Evolutionary conservation across 2,329 filamentous ascomycete genomes (phyloP), one percentile per base, ranked within the genome.

Genomic region (Pseudopithomyces maydicus): DNA sequence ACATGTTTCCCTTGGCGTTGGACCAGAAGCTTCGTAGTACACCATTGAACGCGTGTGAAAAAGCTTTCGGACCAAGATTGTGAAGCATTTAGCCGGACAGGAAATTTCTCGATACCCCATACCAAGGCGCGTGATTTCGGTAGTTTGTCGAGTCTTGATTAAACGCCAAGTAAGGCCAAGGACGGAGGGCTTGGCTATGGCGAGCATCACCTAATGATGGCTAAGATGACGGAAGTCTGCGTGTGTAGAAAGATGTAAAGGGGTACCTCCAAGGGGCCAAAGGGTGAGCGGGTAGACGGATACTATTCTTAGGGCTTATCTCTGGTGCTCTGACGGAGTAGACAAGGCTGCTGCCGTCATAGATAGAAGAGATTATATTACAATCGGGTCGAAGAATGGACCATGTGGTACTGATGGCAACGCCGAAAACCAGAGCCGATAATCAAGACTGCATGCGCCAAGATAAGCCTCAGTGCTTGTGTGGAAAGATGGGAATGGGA

Each of bases 1-100:
- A 50, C 23, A 8, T 32, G 19, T 5, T 22, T 15, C 17, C 36
- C 49, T 61, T 57, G 33, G 64, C 57, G 53, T 49, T 52, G 51
- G 33, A 54, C 47, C 19, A 51, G 39, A 45, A 42, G 54, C 55
- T 64, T 38, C 48, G 42, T 23, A 41, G 51, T 38, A 55, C 55
- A 29, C 41, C 33, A 23, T 29, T 14, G 33, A 29, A 47, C 49
- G 44, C 45, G 59, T 56, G 42, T 46, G 32, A 53, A 54, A 57
- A 67, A 68, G 68, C 63, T 54, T 51, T 62, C 56, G 43, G 39
- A 53, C 57, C 58, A 58, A 57, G 54, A 57, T 15, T 48, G 46
- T 51, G 35, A 67, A 62, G 65, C 52, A 57, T 68, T 72, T 71
- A 72, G 56, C 69, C 69, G 69, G 68, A 49, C 42, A 51, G 57